Conservation (phyloP, 129 eudicot species). For the Pseudognaphalium luteoalbum region DNA sequence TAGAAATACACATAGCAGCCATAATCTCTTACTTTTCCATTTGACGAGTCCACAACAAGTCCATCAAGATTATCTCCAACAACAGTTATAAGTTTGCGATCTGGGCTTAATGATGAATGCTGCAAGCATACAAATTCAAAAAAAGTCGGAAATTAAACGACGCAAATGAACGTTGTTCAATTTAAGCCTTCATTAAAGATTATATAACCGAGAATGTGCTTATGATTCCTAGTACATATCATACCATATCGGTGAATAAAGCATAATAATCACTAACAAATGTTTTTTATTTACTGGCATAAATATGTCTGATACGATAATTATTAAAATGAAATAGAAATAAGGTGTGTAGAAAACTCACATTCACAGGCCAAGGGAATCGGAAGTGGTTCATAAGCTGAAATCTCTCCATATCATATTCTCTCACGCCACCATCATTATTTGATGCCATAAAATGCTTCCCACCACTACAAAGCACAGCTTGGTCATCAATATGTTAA, state of each 20-base stretch:
- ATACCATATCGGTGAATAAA: neutral
- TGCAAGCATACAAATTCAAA: conserved; percentile 36
- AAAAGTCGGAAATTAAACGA: neutral
- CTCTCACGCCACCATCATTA: conserved; percentile 87
- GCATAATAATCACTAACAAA: neutral
- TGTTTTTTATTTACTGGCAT: neutral
- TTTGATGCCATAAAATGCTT: conserved; percentile 74
- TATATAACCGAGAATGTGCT: neutral
- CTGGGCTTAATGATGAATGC: conserved; percentile 93
- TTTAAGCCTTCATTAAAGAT: neutral
- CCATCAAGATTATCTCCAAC: conserved; percentile 84
- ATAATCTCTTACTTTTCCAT: conserved; percentile 59
- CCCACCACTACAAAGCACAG: conserved; percentile 53
- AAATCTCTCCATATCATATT: conserved; percentile 84
- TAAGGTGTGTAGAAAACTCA: conserved; percentile 38
- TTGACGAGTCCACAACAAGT: conserved; percentile 69
- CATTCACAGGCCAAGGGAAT: conserved; percentile 96
- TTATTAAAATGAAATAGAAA: neutral
- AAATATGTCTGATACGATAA: neutral
- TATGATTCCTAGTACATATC: neutral
- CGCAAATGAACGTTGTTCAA: neutral
- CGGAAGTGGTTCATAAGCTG: conserved; percentile 70
- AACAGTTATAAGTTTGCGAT: conserved; percentile 61
- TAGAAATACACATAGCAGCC: neutral
- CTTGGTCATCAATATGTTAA: neutral